Evolutionary conservation across 2,329 filamentous ascomycete genomes (phyloP).

Genomic region (Xylogone sp.): DNA sequence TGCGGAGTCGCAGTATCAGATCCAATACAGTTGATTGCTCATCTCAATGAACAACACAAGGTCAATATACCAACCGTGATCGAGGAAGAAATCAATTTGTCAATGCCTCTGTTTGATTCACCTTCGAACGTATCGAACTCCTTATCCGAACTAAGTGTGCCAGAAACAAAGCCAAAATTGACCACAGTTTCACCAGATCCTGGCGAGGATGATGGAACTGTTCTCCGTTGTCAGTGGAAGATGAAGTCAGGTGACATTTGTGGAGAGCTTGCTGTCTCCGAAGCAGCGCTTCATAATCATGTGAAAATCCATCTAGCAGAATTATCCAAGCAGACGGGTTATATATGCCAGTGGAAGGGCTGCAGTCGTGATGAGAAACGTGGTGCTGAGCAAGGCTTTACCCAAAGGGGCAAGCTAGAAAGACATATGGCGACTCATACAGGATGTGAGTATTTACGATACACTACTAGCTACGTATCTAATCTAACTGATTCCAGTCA

Average conservation of each 20-base stretch:
- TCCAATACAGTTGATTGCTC: conserved; percentile 17
- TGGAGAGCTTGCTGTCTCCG: conserved; percentile 9
- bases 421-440: conserved; percentile 64
- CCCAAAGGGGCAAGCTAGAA: conserved; percentile 59
- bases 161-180: background rate
- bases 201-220: conserved; percentile 2
- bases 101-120: background rate
- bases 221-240: conserved; percentile 24
- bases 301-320: conserved; percentile 47
- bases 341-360: conserved; percentile 52
- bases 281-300: conserved; percentile 52
- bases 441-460: conserved; percentile 46
- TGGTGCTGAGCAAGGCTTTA: conserved; percentile 42
- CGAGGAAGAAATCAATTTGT: conserved; percentile 15
- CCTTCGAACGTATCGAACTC: background rate
- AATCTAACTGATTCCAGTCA: conserved; percentile 44
- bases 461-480: background rate
- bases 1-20: conserved; percentile 21
- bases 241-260: conserved; percentile 8
- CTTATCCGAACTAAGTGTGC: background rate
- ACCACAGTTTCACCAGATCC: background rate
- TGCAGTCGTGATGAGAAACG: conserved; percentile 41
- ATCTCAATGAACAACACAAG: conserved; percentile 20
- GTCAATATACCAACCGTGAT: conserved; percentile 11
- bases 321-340: conserved; percentile 43